Base-by-base conservation (phyloP, 768 basidiomycete species). In the Trametes maxima region DNA sequence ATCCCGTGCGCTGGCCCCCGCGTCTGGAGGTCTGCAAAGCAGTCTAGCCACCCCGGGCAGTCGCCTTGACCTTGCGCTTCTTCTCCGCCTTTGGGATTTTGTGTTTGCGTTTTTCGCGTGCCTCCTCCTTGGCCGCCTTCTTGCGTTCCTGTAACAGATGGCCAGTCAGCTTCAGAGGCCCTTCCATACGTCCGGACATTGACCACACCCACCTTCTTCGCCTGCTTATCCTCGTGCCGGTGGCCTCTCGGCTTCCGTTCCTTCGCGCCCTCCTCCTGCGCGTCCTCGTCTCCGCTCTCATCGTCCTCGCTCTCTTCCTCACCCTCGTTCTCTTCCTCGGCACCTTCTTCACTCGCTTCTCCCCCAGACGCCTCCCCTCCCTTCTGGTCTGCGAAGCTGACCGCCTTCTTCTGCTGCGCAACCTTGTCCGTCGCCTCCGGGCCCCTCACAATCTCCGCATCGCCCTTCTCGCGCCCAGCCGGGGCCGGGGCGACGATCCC, bases 81-180 rank as follows among this genome's bases (percentile, higher is more conserved):
- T 98, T 98, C 76, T 96, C 94, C 43, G 89, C 86, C 72, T 98
- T 98, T 47, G 95, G 92, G 81, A 98, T 94, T 78, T 98, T 98
- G 67, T 84, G 80, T 74, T 94, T 93, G 63, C 96, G 82, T 73
- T 84, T 90, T 77, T 97, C 95, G 69, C 88, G 82, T 40, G 90
- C 87, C 73, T 92, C 92, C 57, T 87, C 88, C 73, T 98, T 98
- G 25, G 82, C 85, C 4, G 87, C 86, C 71, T 92, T 92, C 77
- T 98, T 98, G 22, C 95, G 86, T 74, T 95, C 94, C 95, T 96
- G 67, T 14, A 66, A 11, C 11, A 17, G 59, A 52, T 14, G 11
- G 3, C 54, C 57, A 57, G 61, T 57, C 37, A 57, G 63, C 45
- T 69, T 59, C 58, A 37, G 28, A 12, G 14, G 25, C n/a, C 45